Base-by-base conservation (phyloP, 2,329 filamentous ascomycete species). In the Aspergillus sp. region DNA sequence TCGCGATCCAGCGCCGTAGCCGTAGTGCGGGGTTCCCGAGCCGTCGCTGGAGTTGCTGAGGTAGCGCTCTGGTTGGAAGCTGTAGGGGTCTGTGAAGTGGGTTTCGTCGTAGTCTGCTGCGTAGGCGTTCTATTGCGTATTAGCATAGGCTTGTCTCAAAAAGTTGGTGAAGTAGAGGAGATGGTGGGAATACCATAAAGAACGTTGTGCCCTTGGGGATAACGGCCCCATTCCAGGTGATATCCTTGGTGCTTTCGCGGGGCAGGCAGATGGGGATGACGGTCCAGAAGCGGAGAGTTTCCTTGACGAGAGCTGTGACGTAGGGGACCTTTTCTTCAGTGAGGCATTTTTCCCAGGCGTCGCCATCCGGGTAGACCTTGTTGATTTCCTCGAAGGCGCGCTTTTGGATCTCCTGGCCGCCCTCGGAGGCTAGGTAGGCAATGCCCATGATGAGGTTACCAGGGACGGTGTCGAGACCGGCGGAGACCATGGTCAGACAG, bases 231-330 rank as follows among this genome's bases (percentile, higher is more conserved):
- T 89, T 79, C 75, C 87, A 93, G 4, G 82, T 78, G 56, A 93
- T 90, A 60, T 90, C 86, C 64, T 87, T 89, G 69, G 90, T 88
- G 60, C 81, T 89, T 15, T 85, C 85, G 3, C 90, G 80, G 0
- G 90, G 90, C 1, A 95, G 80, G 65, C 86, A 91, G 65, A 95
- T 88, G 2, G 90, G 89, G 62, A 93, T 90, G 31, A 93, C 90
- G 2, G 86, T 89, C 83, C 87, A 93, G 79, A 85, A 93, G 24
- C 90, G 84, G 0, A 93, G 79, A 1, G 88, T 86, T 69, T 95
- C 91, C 68, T 92, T 92, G 60, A 90, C 88, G 6, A 95, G 74
- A 0, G 90, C 90, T 0, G 88, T 90, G 59, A 95, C 79, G 71
- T 92, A 95, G 0, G 87, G 85, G 0, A 91, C 82, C 66, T 90